Base-by-base conservation (phyloP, 148 eudicot genomes). In the Camellia lanceoleosa region DNA sequence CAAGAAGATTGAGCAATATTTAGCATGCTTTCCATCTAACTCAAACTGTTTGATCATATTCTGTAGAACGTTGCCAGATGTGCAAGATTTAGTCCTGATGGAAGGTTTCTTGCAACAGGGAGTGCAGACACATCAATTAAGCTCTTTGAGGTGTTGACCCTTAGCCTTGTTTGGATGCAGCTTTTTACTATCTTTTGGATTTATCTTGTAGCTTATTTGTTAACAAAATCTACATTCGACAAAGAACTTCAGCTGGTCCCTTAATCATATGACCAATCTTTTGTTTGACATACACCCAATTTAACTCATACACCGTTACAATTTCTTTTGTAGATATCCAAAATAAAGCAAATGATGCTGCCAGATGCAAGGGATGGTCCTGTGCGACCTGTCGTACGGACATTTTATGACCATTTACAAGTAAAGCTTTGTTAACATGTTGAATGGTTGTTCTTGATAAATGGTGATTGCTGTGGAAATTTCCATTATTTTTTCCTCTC, bases 41-140 rank as follows among this genome's bases (percentile, higher is more conserved):
- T 51, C 42, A 14, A 59, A 74, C 55, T 83, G 68, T 58, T 55
- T 78, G 80, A 15, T 80, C 70, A 54, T 83, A 44, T 56, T 42
- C 59, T 75, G 64, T 78, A 94, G 98, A 91, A 92, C 84, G 83
- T 89, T 84, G 97, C 94, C 64, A 87, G 94, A 83, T 92, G 98
- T 87, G 96, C 96, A 63, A 87, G 93, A 85, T 94, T 92, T 83
- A 92, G 96, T 86, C 93, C 94, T 77, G 98, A 94, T 87, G 98
- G 94, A 78, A 88, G 88, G 79, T 92, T 88, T 87, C 86, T 94
- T 76, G 96, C 98, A 66, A 90, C 96, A 66, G 96, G 98, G 83
- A 94, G 98, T 87, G 89, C 98, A 61, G 98, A 94, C 84, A 85
- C 89, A 70, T 94, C 98, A 82, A 88, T 94, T 75, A 94, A 94